Evolutionary conservation across 805 yeast species (phyloP).

Genomic region (Pichia gijzeniarum): DNA sequence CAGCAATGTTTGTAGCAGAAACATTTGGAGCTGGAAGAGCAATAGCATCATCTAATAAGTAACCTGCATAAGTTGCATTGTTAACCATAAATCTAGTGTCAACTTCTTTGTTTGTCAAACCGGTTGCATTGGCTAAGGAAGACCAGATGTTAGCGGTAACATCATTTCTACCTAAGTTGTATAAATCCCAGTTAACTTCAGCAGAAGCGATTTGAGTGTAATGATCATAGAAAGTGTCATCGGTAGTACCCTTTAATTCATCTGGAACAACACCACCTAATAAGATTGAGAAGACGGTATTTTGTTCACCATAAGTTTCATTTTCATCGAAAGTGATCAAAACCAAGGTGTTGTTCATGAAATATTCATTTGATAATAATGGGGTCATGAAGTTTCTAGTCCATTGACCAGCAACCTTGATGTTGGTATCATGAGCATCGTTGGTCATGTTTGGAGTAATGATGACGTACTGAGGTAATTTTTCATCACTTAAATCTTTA

Average conservation of each 20-base stretch:
- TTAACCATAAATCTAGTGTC: constrained; percentile 31
- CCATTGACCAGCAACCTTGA: constrained; percentile 43
- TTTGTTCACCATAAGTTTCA: constrained; percentile 36
- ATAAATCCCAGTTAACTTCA: constrained; percentile 45
- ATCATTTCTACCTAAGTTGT: constrained; percentile 45
- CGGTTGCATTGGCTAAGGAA: constrained; percentile 33
- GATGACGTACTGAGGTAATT: constrained; percentile 46
- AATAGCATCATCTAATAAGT: constrained; percentile 24
- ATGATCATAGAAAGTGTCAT: constrained; percentile 45
- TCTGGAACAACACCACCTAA: constrained; percentile 44
- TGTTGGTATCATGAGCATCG: constrained; percentile 46
- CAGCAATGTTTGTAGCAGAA: constrained; percentile 30
- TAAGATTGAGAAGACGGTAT: constrained; percentile 40
- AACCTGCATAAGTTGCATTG: constrained; percentile 31
- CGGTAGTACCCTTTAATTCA: constrained; percentile 36
- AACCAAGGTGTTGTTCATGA: constrained; percentile 40
- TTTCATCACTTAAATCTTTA: constrained; percentile 33
- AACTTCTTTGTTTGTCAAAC: constrained; percentile 27
- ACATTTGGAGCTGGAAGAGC: constrained; percentile 35
- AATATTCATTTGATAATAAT: constrained; percentile 37
- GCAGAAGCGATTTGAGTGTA: constrained; percentile 45
- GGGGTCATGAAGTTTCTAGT: constrained; percentile 39
- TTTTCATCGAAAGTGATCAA: constrained; percentile 47
- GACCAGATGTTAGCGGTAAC: constrained; percentile 43
- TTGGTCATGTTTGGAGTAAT: constrained; percentile 49